These are phyloP conservation scores for Kernera saxatilis DNA, from an alignment of 345 rosid species.

Conservation along the genomic window DNA sequence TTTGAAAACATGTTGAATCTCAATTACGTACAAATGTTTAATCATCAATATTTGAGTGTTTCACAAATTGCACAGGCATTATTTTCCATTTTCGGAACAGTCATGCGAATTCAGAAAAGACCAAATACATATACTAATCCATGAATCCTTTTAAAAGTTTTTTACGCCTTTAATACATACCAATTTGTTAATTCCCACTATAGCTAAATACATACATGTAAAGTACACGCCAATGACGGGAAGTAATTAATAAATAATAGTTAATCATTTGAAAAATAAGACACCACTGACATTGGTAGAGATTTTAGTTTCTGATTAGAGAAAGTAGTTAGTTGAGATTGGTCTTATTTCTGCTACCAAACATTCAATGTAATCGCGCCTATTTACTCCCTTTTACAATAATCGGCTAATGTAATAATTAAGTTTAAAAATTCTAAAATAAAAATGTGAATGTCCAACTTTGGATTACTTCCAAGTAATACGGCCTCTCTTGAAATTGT, in stretches of 20 bases:
- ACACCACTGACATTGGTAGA: neutral
- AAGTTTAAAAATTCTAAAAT: neutral
- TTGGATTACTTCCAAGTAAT: neutral
- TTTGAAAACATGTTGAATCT: neutral
- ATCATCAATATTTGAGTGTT: neutral
- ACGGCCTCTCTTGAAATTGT: neutral
- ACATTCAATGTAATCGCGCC: neutral
- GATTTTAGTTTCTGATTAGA: constrained; percentile 2
- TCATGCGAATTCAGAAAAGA: neutral
- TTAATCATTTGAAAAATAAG: neutral
- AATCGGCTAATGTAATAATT: neutral
- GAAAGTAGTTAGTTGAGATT: neutral
- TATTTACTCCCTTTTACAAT: neutral
- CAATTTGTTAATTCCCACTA: neutral
- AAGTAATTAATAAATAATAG: neutral
- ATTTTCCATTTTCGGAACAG: neutral
- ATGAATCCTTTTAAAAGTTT: neutral
- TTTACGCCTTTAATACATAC: neutral
- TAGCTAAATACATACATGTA: neutral
- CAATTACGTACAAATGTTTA: neutral
- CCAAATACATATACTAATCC: neutral
- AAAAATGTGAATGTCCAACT: neutral
- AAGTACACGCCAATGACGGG: neutral
- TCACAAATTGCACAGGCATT: neutral
- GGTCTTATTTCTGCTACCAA: constrained; percentile 1